phyloP scores from a whole-genome alignment of 805 yeast species.

The Schizosaccharomyces japonicus region DNA sequence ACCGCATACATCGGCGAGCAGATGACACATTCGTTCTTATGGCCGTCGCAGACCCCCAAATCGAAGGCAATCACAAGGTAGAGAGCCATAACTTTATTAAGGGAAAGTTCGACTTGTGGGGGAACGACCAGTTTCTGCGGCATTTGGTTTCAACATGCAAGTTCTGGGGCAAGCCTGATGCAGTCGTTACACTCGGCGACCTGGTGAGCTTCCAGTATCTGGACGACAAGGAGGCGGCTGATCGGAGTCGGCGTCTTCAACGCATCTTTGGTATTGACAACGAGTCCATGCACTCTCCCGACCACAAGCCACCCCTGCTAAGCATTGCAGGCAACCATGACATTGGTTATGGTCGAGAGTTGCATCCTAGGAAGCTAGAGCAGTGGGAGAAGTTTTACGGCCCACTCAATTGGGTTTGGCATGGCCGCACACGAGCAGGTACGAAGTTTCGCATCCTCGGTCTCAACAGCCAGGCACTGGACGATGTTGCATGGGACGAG shows the following conservation, averaged over 20 bases:
- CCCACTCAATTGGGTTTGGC: neutral
- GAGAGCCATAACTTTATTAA: neutral
- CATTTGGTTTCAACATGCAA: neutral
- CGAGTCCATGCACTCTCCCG: no score
- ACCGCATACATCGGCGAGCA: no score
- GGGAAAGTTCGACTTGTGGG: neutral
- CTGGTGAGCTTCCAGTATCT: neutral
- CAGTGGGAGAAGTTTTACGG: neutral
- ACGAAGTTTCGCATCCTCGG: neutral
- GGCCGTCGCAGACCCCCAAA: conserved; percentile 2
- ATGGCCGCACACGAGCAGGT: neutral
- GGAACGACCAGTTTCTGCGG: neutral
- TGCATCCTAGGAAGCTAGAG: neutral
- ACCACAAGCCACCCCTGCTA: neutral
- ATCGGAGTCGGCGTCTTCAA: neutral
- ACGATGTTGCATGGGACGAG: neutral
- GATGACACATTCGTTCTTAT: neutral
- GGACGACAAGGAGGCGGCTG: neutral
- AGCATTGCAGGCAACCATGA: neutral
- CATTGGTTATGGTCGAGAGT: neutral
- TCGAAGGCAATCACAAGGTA: neutral
- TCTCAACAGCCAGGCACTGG: neutral
- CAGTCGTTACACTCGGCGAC: neutral
- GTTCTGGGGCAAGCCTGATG: conserved; percentile 1
- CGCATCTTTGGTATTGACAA: neutral